phyloP scores from a whole-genome alignment of 208 protist genomes.

The Wallacemonas sp. region DNA sequence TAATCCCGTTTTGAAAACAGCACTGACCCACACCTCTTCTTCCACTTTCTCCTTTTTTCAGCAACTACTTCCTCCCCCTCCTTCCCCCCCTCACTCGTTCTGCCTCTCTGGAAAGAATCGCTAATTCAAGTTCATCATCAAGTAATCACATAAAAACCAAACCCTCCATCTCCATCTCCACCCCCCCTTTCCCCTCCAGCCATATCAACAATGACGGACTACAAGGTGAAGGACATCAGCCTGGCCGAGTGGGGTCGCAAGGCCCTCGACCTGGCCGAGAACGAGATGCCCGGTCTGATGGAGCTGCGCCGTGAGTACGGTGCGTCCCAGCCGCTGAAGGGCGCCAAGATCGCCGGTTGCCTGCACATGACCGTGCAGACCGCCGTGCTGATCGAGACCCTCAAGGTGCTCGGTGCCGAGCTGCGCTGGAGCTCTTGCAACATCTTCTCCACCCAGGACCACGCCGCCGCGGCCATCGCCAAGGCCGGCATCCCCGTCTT shows the following conservation, averaged over 20 bases:
- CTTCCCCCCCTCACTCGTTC: background rate
- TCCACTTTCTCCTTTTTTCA: background rate
- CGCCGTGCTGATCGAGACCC: constrained; percentile 99
- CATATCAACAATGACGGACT: constrained; percentile 76
- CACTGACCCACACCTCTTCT: background rate
- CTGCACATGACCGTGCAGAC: constrained; percentile 99
- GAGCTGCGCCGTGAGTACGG: constrained; percentile 92
- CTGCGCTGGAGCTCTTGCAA: constrained; percentile 98
- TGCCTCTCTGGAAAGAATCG: too few relatives aligned
- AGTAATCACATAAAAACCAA: background rate
- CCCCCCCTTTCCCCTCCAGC: background rate
- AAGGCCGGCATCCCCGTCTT: constrained; percentile 97
- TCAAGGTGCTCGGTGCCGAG: constrained; percentile 97
- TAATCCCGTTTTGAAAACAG: background rate
- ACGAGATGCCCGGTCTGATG: constrained; percentile 99
- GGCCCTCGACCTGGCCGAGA: constrained; percentile 97
- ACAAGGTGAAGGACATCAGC: constrained; percentile 97
- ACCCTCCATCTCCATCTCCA: constrained; percentile 12
- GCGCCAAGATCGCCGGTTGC: constrained; percentile 97
- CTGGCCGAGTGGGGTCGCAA: constrained; percentile 98
- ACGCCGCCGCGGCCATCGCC: constrained; percentile 85
- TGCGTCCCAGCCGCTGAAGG: constrained; percentile 93
- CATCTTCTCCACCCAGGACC: constrained; percentile 99
- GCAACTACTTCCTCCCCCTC: background rate
- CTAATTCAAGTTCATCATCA: too few relatives aligned